Evolutionary conservation across 2,329 filamentous ascomycete genomes (phyloP).

Genomic region (Bipolaris oryzae): DNA sequence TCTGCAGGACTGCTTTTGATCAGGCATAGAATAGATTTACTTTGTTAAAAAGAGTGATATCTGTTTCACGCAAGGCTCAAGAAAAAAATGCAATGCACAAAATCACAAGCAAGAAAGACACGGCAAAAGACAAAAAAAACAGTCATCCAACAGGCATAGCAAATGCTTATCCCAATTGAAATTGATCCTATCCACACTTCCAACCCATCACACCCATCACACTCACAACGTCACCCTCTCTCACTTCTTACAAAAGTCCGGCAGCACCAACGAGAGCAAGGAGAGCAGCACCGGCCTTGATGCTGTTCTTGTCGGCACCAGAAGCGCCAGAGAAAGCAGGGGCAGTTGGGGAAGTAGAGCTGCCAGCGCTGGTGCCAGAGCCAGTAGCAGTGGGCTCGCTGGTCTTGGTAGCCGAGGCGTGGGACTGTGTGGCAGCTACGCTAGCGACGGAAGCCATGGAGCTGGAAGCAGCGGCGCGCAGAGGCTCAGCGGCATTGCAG

Average conservation of each 20-base stretch:
- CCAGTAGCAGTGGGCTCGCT: not conserved
- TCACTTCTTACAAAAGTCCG: slow-evolving; percentile 22
- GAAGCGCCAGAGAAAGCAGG: slow-evolving; percentile 25
- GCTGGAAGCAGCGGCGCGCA: slow-evolving; percentile 28
- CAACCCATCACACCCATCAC: not conserved
- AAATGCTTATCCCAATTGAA: slow-evolving; percentile 7
- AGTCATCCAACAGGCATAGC: not conserved
- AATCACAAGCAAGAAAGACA: not conserved
- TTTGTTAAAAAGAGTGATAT: not conserved
- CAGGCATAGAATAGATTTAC: not conserved
- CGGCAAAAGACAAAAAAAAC: not conserved
- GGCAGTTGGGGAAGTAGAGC: slow-evolving; percentile 10
- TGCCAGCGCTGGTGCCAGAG: not conserved
- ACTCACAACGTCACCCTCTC: not conserved
- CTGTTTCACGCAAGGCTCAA: not conserved
- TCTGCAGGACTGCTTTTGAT: not conserved
- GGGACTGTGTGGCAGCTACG: slow-evolving; percentile 28
- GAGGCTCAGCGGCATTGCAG: slow-evolving; percentile 53
- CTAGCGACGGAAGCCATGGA: slow-evolving; percentile 25
- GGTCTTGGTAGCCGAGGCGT: slow-evolving; percentile 6
- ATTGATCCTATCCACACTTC: slow-evolving; percentile 4
- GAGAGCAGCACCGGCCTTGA: slow-evolving; percentile 32
- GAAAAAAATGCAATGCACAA: not conserved
- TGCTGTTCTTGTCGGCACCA: slow-evolving; percentile 7
- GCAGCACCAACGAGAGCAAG: slow-evolving; percentile 29